A percentile compares a stretch with the other conserved stretches of the same genome.
Evolutionary conservation across 202 grass and related monocot species (phyloP).

Genomic region (Carex arenaria): DNA sequence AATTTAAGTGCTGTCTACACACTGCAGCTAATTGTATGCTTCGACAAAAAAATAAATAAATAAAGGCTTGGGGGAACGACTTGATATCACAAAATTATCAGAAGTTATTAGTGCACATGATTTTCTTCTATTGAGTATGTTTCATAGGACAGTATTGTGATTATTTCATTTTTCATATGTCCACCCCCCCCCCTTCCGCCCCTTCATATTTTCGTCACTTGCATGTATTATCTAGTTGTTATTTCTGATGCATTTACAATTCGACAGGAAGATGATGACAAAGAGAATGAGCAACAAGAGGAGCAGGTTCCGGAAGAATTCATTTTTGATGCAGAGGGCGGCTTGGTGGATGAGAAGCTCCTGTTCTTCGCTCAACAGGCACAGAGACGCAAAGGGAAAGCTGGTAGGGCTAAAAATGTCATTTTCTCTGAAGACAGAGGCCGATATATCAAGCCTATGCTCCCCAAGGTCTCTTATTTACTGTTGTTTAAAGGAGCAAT

Average conservation of each 20-base stretch:
- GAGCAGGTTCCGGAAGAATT: slow-evolving; percentile 92
- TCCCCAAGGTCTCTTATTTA: slow-evolving; percentile 71
- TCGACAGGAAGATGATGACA: slow-evolving; percentile 60
- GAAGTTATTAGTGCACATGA: not conserved
- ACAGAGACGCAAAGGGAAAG: slow-evolving; percentile 84
- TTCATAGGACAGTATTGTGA: not conserved
- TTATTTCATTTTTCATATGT: not conserved
- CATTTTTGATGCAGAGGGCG: slow-evolving; percentile 97
- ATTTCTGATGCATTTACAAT: slow-evolving; percentile 24
- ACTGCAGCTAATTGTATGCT: not conserved
- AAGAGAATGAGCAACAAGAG: slow-evolving; percentile 96
- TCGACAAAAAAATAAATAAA: not conserved
- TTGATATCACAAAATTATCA: not conserved
- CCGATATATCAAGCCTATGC: slow-evolving; percentile 91
- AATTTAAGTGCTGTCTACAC: not conserved
- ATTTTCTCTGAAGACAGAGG: slow-evolving; percentile 99
- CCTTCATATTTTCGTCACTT: not conserved
- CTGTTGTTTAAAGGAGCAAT: not conserved
- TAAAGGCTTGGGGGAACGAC: not conserved
- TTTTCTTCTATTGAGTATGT: not conserved
- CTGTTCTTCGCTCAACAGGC: slow-evolving; percentile 99
- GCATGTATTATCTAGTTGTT: slow-evolving; percentile 15
- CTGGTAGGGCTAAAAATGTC: slow-evolving; percentile 95
- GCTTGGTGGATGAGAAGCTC: slow-evolving; percentile 87
- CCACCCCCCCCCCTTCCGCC: not conserved